phyloP scores from a whole-genome alignment of 768 basidiomycete species.

The Amanita exitialis region DNA sequence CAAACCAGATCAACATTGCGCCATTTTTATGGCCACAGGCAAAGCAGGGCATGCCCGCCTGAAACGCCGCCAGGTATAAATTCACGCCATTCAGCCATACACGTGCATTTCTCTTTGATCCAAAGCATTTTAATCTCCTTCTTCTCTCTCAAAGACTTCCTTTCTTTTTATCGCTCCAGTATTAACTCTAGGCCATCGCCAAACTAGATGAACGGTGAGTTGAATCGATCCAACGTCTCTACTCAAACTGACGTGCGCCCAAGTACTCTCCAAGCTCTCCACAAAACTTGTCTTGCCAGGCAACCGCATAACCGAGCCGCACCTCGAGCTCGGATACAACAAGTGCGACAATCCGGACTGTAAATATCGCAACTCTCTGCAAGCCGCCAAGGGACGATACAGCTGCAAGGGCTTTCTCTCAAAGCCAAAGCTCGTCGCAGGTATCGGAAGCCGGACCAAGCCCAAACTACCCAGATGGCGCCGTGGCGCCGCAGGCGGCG shows the following conservation, averaged over 20 bases:
- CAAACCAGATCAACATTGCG: not conserved
- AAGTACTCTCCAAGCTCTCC: slow-evolving; percentile 4
- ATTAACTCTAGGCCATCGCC: too few species aligned
- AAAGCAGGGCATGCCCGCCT: not conserved
- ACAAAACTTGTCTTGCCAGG: not conserved
- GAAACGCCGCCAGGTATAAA: not conserved
- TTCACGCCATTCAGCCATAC: not conserved
- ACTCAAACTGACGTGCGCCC: not conserved
- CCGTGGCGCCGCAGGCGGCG: not conserved
- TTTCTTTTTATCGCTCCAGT: not conserved
- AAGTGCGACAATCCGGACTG: slow-evolving; percentile 19
- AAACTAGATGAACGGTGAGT: not conserved
- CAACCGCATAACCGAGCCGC: not conserved
- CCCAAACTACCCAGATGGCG: slow-evolving; percentile 2
- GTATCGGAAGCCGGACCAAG: slow-evolving; percentile 13
- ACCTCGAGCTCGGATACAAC: slow-evolving; percentile 8
- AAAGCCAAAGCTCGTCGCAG: slow-evolving; percentile 11
- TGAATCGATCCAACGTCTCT: too few species aligned
- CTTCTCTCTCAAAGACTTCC: not conserved
- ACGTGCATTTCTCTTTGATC: not conserved
- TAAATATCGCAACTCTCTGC: slow-evolving; percentile 19
- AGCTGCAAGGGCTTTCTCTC: slow-evolving; percentile 14
- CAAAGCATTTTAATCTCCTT: not conserved
- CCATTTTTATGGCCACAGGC: not conserved
- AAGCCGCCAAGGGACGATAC: slow-evolving; percentile 19